Evolutionary conservation across 2,329 filamentous ascomycete genomes (phyloP), one percentile per base, ranked within the genome.

Genomic region (Colletotrichum liriopes): DNA sequence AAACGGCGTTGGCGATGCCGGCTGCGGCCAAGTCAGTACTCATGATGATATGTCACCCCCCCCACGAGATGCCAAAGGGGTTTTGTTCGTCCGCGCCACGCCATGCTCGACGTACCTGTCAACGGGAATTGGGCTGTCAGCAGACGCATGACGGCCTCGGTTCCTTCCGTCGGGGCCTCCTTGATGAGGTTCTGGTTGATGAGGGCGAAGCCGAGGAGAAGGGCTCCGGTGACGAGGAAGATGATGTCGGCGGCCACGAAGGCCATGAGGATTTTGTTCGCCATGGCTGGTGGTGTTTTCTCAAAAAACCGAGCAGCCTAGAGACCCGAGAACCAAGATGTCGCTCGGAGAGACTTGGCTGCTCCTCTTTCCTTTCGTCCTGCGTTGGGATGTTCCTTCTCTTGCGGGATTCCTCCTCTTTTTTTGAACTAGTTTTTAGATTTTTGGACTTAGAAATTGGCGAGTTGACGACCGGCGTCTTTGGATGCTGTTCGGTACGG

Each of bases 1-100:
- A 85, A 77, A 91, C 86, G 73, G 91, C 89, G 81, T 95, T 95
- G 78, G 87, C 91, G 74, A 95, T 90, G 71, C 91, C 92, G 64
- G 91, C 93, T 89, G 74, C 62, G 56, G 67, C 56, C 20, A n/a
- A n/a, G 62, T 76, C 65, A 74, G 67, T 54, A 43, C 20, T n/a
- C 20, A 62, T 49, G 23, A 26, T 29, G 16, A 20, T 14, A n/a
- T 11, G 8, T 29, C 59, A 5, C 12, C 29, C 39, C 35, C 16
- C 35, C 16, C 12, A 43, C 23, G 41, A 18, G 52, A 39, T 35
- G 16, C n/a, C 18, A 45, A n/a, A 16, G 26, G 26, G 26, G 12
- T 32, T 32, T 32, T 32, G 4, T 32, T 45, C 18, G 16, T 14
- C 37, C 12, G 12, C 32, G 18, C 39, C 23, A 16, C 26, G 8